Percentiles rank a stretch among this genome's conserved stretches.
These are phyloP conservation scores for Prunus dulcis DNA, from an alignment of 306 rosid genomes.

Conservation along the genomic window DNA sequence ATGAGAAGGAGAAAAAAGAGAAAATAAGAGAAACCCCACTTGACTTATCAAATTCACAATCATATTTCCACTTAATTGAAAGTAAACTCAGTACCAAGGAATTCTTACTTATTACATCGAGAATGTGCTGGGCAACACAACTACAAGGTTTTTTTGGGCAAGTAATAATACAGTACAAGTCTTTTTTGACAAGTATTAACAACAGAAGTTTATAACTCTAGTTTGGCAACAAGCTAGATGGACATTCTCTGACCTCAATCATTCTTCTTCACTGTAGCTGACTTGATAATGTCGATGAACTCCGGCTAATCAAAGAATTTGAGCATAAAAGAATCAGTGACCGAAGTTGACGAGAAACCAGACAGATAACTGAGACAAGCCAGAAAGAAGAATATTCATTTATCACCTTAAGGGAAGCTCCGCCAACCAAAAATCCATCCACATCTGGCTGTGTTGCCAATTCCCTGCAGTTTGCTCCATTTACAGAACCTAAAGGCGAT, in stretches of 20 bases:
- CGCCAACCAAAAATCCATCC: constrained; percentile 96
- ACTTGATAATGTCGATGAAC: constrained; percentile 78
- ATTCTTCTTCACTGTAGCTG: constrained; percentile 68
- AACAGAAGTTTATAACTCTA: background rate
- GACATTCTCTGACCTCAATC: constrained; percentile 26
- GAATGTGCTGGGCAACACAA: background rate
- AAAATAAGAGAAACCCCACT: background rate
- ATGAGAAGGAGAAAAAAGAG: background rate
- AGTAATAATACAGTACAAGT: background rate
- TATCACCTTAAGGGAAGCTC: constrained; percentile 82
- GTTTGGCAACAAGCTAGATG: constrained; percentile 16
- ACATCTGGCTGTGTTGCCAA: constrained; percentile 76
- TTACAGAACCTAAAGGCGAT: constrained; percentile 69
- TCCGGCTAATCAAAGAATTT: constrained; percentile 46
- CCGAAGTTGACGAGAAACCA: constrained; percentile 19
- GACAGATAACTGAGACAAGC: background rate
- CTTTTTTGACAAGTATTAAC: too few relatives aligned
- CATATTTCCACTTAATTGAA: background rate
- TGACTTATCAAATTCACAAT: background rate
- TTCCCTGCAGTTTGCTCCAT: constrained; percentile 83
- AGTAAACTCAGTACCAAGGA: background rate
- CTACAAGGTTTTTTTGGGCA: background rate
- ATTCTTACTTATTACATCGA: constrained; percentile 1
- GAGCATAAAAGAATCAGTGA: background rate
- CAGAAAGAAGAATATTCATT: background rate